Conservation (phyloP, 2,329 filamentous ascomycete genomes). For the Apiospora phragmitis region DNA sequence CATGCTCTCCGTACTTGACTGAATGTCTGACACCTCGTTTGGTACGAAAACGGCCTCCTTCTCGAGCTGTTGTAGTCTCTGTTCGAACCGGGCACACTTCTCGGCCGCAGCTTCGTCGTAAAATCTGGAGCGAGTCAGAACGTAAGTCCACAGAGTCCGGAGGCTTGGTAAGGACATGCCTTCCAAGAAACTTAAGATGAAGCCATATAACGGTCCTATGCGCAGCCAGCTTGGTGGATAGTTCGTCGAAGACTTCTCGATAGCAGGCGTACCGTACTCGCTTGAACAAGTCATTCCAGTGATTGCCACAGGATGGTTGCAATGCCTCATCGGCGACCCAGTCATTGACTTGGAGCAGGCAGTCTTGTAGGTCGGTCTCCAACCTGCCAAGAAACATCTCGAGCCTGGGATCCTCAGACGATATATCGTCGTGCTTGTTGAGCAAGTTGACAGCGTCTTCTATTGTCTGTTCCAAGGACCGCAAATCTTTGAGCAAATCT, state of each 20-base stretch:
- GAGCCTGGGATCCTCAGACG: background rate
- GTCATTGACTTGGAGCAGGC: background rate
- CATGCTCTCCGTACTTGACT: background rate
- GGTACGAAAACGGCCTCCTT: background rate
- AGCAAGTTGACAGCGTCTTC: background rate
- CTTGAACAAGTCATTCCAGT: background rate
- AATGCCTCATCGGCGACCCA: background rate
- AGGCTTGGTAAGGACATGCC: background rate
- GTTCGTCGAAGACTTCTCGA: background rate
- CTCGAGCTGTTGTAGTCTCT: background rate
- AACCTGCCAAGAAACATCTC: background rate
- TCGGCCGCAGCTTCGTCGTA: background rate
- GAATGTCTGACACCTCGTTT: background rate
- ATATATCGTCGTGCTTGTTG: background rate
- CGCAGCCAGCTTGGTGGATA: background rate
- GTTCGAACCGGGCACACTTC: background rate
- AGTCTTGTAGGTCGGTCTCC: background rate
- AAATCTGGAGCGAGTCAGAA: background rate
- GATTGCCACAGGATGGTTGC: background rate
- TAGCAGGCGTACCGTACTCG: background rate
- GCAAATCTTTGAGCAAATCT: background rate
- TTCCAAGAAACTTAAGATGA: background rate
- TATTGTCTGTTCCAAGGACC: background rate
- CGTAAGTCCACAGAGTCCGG: background rate
- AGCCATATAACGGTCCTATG: background rate